Base-by-base conservation (phyloP, 2,329 filamentous ascomycete genomes). In the Beauveria caledonica region DNA sequence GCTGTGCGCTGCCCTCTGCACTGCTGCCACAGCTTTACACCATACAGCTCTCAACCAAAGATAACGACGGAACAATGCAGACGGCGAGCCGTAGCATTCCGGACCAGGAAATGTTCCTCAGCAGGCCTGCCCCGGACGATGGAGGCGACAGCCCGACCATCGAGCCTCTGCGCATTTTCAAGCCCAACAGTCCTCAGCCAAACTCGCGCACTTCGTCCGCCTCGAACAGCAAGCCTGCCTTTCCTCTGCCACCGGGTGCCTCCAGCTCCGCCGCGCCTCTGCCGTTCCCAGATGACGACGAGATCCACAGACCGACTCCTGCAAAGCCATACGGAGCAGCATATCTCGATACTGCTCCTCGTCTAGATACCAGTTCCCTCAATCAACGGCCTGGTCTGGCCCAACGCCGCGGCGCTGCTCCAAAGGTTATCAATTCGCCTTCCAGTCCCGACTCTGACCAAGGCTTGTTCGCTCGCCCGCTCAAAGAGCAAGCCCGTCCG, bases 101-200 rank as follows among this genome's bases (percentile, higher is more conserved):
- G 27, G 88, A 91, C 33, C 87, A 92, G 74, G 90, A 93, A 80
- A 87, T 95, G 78, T 93, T 95, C 77, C 82, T 95, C 74, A 83
- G 74, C 71, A 80, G 78, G 55, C 81, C 80, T n/a, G 71, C 76
- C 60, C 76, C 77, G 9, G 73, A 76, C 11, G 78, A 81, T 51
- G 78, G 77, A 63, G 75, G 75, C 53, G 86, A 91, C 68, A 91
- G 89, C 68, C 89, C 91, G 61, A 90, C 89, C 19, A 83, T 96
- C 66, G 89, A 89, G 68, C 92, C 92, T 62, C 75, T 96, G 74
- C 85, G 90, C 69, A 95, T 96, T 72, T 87, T 87, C 77, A 95
- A 95, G 74, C 85, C 87, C 60, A 83, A 86, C 67, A 88, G 86
- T 61, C 83, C 86, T 36, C 80, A 80, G 57, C 84, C 84, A 59